Percentiles rank a stretch among this genome's conserved stretches.
These are phyloP conservation scores for Acacia melanoxylon DNA, from an alignment of 306 rosid genomes.

Conservation along the genomic window DNA sequence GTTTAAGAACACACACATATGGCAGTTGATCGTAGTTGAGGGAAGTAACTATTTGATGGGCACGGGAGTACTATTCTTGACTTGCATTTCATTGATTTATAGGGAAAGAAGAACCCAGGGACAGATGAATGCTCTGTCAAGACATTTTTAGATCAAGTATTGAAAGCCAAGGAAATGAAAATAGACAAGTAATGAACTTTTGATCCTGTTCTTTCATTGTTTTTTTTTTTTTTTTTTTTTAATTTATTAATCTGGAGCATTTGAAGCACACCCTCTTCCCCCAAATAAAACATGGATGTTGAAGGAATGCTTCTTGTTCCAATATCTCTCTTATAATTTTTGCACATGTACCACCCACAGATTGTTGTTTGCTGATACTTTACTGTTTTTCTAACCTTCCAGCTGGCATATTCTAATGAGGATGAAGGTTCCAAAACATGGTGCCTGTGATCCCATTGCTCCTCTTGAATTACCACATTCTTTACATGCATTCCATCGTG, in stretches of 20 bases:
- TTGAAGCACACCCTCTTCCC: neutral
- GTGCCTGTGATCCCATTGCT: conserved; percentile 80
- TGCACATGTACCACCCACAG: neutral
- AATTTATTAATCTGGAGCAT: neutral
- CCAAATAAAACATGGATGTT: neutral
- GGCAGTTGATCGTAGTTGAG: neutral
- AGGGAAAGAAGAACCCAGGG: conserved; percentile 98
- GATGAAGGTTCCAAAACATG: conserved; percentile 74
- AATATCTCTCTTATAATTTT: neutral
- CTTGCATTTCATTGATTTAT: conserved; percentile 35
- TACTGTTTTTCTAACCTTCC: conserved; percentile 36
- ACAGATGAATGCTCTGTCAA: conserved; percentile 65
- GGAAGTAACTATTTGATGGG: neutral
- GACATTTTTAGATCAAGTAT: conserved; percentile 68
- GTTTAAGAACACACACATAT: neutral
- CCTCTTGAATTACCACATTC: conserved; percentile 97
- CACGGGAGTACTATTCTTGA: neutral
- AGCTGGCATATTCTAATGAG: conserved; percentile 98
- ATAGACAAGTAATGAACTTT: conserved; percentile 72
- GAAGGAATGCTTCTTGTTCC: conserved; percentile 23
- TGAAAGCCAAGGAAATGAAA: conserved; percentile 83
- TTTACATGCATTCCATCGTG: conserved; percentile 84
- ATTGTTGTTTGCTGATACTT: conserved; percentile 29
- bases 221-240: neutral
- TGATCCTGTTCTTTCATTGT: conserved; percentile 28